Evolutionary conservation across 2,329 filamentous ascomycete species (phyloP), one percentile per base, ranked within the genome.

Genomic region (Mollisiaceae sp.): DNA sequence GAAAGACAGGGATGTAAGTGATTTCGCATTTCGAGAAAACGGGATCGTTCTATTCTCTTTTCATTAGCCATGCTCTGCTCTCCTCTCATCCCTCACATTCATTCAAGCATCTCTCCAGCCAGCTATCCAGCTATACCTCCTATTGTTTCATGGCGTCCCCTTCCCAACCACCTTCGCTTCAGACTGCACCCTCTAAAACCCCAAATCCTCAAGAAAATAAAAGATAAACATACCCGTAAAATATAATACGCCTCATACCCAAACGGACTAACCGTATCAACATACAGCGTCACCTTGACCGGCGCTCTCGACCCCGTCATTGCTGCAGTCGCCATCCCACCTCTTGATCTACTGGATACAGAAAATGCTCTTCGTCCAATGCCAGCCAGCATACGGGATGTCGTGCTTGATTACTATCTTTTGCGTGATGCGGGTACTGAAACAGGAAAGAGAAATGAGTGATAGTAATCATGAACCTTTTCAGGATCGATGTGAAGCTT

Each of bases 211-310:
- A n/a, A 38, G 15, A n/a, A 14, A 56, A 36, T 36, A 20, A 14
- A 39, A 11, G 24, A 27, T 20, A 22, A 38, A 20, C n/a, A 39
- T 14, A 86, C 85, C 73, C 80, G 78, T 35, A 85, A 74, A 39
- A 86, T 76, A 70, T 85, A 82, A 73, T 86, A 89, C 2, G 83
- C 86, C 63, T 87, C 79, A 70, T 88, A 89, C 0, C 80, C 84
- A 74, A 89, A 89, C 0, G 86, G 86, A 66, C 82, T 85, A 27
- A 89, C 80, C 12, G 86, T 79, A 76, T 89, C 86, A 55, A 88
- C 74, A 69, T 85, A 88, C 15, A 89, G 77, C 0, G 82, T 86
- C 60, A 89, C 79, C 58, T 70, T 73, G n/a, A n/a, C n/a, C 14
- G 67, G 63, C 22, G n/a, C 38, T 32, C 27, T 32, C 6, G 27